These are phyloP conservation scores for Moricandia moricandioides DNA, from an alignment of 345 rosid genomes.

Conservation along the genomic window DNA sequence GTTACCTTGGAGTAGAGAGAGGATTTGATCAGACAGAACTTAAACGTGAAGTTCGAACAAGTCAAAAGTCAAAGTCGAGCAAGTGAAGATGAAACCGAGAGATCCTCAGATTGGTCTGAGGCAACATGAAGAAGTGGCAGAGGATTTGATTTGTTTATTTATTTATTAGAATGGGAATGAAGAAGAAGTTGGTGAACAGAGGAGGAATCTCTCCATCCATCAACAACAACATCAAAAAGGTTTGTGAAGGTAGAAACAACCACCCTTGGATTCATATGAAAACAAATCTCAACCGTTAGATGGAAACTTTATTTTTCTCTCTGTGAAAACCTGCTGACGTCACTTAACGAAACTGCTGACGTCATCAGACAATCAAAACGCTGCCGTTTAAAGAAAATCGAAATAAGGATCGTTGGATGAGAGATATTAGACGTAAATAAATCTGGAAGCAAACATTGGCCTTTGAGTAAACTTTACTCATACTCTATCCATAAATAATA, in stretches of 20 bases:
- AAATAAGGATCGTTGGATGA: background rate
- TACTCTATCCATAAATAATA: background rate
- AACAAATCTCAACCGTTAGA: constrained; percentile 9
- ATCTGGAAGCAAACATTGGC: constrained; percentile 4
- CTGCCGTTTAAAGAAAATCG: background rate
- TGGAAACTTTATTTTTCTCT: background rate
- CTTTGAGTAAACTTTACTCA: constrained; percentile 24
- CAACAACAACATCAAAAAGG: background rate
- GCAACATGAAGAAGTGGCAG: background rate
- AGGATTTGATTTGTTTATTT: background rate
- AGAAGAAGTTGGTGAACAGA: constrained; percentile 4
- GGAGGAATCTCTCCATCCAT: background rate
- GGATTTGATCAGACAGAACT: constrained; percentile 3
- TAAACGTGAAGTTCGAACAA: constrained; percentile 14
- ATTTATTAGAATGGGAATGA: background rate
- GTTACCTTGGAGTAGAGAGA: background rate
- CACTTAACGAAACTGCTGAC: background rate
- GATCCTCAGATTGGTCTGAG: background rate
- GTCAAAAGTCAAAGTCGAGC: constrained; percentile 16
- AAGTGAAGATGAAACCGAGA: constrained; percentile 12
- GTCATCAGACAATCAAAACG: background rate
- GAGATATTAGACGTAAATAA: background rate
- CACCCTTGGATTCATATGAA: background rate
- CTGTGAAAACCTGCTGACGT: background rate
- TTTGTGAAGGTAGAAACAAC: background rate